Conservation (phyloP, 2,329 filamentous ascomycete genomes). For the Monosporascus ibericus region DNA sequence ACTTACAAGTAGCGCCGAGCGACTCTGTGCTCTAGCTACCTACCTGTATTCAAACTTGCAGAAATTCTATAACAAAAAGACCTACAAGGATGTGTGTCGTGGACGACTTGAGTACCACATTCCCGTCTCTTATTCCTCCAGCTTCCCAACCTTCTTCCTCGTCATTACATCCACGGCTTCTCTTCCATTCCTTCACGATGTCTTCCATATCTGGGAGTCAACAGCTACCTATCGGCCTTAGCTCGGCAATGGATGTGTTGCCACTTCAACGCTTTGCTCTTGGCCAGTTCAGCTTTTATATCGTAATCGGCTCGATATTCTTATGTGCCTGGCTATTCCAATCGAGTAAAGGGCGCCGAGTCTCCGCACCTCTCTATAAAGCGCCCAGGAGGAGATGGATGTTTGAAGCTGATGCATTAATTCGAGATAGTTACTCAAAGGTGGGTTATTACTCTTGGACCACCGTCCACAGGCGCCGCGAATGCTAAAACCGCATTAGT, state of each 20-base stretch:
- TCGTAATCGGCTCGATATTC: slow-evolving; percentile 30
- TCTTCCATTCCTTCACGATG: neutral
- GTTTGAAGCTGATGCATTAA: slow-evolving; percentile 40
- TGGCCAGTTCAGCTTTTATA: slow-evolving; percentile 33
- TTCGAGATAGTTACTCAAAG: slow-evolving; percentile 44
- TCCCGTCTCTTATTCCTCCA: neutral
- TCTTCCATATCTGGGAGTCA: neutral
- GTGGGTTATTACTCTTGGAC: slow-evolving; percentile 20
- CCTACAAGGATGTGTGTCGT: neutral
- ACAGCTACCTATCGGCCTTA: neutral
- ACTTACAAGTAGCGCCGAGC: neutral
- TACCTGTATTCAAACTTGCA: neutral
- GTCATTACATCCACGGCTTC: neutral
- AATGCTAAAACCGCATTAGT: slow-evolving; percentile 25
- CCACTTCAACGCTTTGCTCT: neutral
- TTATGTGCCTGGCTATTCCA: slow-evolving; percentile 34
- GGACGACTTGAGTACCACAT: neutral
- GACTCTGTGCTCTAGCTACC: neutral
- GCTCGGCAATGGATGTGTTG: neutral
- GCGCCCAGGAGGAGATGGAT: slow-evolving; percentile 45
- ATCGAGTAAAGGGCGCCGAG: slow-evolving; percentile 22
- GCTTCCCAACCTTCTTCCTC: neutral
- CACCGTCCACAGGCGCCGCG: neutral
- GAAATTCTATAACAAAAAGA: neutral
- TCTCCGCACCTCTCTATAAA: slow-evolving; percentile 40